Evolutionary conservation across 192 early-diverging fungal species (phyloP).

Genomic region (Glomus cerebriforme): DNA sequence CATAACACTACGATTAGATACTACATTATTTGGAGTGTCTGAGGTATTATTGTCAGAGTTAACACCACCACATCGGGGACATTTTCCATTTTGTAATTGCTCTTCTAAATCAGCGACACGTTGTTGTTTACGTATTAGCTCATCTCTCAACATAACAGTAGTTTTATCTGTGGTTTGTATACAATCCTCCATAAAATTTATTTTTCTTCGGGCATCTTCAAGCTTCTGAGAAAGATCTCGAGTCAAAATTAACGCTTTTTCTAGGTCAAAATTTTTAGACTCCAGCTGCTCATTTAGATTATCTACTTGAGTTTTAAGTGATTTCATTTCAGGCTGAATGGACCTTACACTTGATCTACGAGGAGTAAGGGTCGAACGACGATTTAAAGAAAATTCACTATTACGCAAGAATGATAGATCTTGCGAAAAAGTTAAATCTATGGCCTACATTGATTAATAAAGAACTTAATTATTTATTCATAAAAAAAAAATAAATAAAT

Average conservation of each 20-base stretch:
- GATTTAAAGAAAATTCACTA: not conserved
- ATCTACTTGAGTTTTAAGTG: constrained; percentile 8
- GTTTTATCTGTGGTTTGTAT: constrained; percentile 4
- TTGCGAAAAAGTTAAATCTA: not conserved
- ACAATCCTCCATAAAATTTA: constrained; percentile 7
- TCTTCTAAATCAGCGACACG: not conserved
- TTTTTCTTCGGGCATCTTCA: constrained; percentile 7
- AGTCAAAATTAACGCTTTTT: not conserved
- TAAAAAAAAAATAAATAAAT: not conserved
- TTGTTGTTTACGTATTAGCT: constrained; percentile 4
- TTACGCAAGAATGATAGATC: not conserved
- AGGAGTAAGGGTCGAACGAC: not conserved
- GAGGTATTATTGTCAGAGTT: not conserved
- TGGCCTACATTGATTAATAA: not conserved
- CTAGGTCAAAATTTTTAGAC: not conserved
- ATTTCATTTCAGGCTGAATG: not conserved
- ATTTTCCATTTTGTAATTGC: not conserved
- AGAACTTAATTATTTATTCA: not conserved
- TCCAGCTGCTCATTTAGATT: constrained; percentile 11
- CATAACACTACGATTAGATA: constrained; percentile 8
- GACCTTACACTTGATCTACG: not conserved
- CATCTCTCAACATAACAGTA: not conserved
- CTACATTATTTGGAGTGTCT: not conserved
- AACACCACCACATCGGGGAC: not conserved
- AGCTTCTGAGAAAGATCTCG: not conserved